A percentile compares a stretch with the other conserved stretches of the same genome.
Conservation (phyloP, 2,329 filamentous ascomycete genomes). For the Ophiostoma pallidulum region DNA sequence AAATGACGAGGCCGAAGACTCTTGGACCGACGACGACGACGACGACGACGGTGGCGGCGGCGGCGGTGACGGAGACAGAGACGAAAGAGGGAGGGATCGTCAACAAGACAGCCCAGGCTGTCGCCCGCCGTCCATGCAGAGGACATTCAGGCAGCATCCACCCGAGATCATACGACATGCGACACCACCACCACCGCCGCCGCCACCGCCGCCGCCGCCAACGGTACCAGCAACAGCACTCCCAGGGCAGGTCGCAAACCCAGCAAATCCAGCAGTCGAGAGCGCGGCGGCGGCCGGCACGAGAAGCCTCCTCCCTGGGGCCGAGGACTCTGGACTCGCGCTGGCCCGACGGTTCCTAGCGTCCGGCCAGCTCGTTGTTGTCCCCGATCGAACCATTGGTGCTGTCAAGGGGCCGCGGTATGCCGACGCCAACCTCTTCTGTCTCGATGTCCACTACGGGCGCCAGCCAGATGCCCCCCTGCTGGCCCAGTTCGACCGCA, state of each 20-base stretch:
- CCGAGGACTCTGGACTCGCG: conserved; percentile 21
- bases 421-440: conserved; percentile 34
- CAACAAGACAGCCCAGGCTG: too few species aligned
- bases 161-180: conserved; percentile 39
- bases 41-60: neutral
- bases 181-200: conserved; percentile 35
- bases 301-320: too few species aligned
- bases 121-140: too few species aligned
- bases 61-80: neutral
- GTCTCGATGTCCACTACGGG: conserved; percentile 38
- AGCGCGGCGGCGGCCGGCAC: too few species aligned
- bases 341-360: conserved; percentile 28
- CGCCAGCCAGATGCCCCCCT: conserved; percentile 35
- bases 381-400: conserved; percentile 40
- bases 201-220: neutral
- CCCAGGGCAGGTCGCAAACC: too few species aligned
- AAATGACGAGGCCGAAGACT: conserved; percentile 10
- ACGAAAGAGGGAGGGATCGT: neutral
- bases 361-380: conserved; percentile 31
- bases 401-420: conserved; percentile 49
- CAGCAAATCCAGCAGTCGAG: too few species aligned
- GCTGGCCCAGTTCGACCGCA: conserved; percentile 31
- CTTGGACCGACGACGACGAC: conserved; percentile 12
- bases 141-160: conserved; percentile 34
- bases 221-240: neutral